These are phyloP conservation scores for Scolecobasidium constrictum DNA, from an alignment of 2,329 filamentous ascomycete genomes.

Conservation along the genomic window DNA sequence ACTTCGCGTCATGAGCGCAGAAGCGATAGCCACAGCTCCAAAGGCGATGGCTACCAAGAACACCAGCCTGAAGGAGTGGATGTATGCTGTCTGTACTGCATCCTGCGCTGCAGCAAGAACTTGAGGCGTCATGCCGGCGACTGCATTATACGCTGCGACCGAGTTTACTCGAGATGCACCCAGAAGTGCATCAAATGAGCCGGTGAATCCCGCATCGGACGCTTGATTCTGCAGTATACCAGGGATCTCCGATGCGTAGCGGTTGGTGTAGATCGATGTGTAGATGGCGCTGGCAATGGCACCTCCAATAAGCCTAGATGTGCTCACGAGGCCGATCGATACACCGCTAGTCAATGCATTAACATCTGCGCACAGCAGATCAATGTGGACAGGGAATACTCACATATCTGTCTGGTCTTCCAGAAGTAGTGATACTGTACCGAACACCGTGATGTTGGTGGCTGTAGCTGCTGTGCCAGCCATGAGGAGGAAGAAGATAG, in stretches of 20 bases:
- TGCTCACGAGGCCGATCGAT: neutral
- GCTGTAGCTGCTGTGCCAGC: neutral
- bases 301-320: neutral
- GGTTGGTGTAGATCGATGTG: neutral
- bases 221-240: neutral
- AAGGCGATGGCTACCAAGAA: constrained; percentile 28
- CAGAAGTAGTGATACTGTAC: neutral
- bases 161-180: constrained; percentile 22
- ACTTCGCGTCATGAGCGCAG: constrained; percentile 20
- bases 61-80: constrained; percentile 24
- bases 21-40: constrained; percentile 20
- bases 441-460: constrained; percentile 1
- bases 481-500: constrained; percentile 1
- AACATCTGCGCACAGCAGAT: neutral
- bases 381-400: neutral
- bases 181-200: constrained; percentile 14
- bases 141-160: constrained; percentile 21
- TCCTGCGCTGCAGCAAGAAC: constrained; percentile 17
- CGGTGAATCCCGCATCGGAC: neutral
- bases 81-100: constrained; percentile 23
- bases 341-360: neutral
- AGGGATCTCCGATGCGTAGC: neutral
- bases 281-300: neutral
- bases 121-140: constrained; percentile 18
- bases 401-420: neutral